Percentiles rank a stretch among this genome's conserved stretches.
Conservation (phyloP, 164 flowering plant species). For the Stephania yunnanensis region DNA sequence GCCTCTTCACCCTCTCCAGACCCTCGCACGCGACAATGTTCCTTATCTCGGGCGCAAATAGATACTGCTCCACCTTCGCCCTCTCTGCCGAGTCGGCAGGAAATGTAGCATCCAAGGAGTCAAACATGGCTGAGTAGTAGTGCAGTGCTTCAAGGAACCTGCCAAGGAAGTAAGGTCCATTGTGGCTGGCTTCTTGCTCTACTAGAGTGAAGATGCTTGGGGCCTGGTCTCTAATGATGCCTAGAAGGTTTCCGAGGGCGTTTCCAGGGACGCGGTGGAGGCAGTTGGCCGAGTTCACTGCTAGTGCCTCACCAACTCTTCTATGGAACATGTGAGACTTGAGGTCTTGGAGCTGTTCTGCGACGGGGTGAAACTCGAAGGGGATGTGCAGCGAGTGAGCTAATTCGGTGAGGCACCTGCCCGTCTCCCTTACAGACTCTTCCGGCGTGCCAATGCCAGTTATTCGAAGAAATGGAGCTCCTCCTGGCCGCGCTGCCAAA, state of each 20-base stretch:
- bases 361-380: slow-evolving; percentile 65
- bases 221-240: slow-evolving; percentile 63
- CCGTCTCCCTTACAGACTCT: slow-evolving; percentile 47
- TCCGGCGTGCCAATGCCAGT: slow-evolving; percentile 58
- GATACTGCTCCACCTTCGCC: slow-evolving; percentile 65
- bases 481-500: slow-evolving; percentile 57
- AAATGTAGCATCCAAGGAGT: slow-evolving; percentile 66
- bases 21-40: slow-evolving; percentile 76
- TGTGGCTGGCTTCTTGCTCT: slow-evolving; percentile 76
- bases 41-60: slow-evolving; percentile 60
- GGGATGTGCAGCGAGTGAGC: slow-evolving; percentile 63
- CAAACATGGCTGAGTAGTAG: slow-evolving; percentile 68
- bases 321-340: slow-evolving; percentile 66
- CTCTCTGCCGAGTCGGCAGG: slow-evolving; percentile 53
- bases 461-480: slow-evolving; percentile 61
- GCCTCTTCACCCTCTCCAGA: slow-evolving; percentile 52
- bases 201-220: slow-evolving; percentile 64
- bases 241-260: slow-evolving; percentile 39
- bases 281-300: slow-evolving; percentile 53
- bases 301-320: slow-evolving; percentile 64
- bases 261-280: slow-evolving; percentile 54
- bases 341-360: slow-evolving; percentile 50
- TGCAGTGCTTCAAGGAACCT: slow-evolving; percentile 69
- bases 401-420: slow-evolving; percentile 45
- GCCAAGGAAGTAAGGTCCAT: slow-evolving; percentile 64